A percentile compares a stretch with the other conserved stretches of the same genome.
phyloP scores from a whole-genome alignment of 495 filamentous ascomycete species.

The Aspergillus panamensis region DNA sequence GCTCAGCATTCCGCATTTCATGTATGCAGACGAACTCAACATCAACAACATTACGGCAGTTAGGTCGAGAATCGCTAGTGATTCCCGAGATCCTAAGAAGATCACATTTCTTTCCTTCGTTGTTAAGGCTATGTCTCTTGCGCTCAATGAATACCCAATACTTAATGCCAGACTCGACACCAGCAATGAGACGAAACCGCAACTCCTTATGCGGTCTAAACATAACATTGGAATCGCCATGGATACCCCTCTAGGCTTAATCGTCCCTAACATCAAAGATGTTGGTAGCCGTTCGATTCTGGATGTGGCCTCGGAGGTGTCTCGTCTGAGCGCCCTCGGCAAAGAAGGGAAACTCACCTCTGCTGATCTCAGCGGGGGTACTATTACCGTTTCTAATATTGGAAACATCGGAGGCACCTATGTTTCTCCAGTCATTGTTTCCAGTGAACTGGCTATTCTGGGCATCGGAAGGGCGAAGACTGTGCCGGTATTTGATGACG shows the following conservation, averaged over 20 bases:
- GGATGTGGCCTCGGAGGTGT: constrained; percentile 72
- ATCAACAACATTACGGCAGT: constrained; percentile 67
- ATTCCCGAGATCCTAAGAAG: constrained; percentile 51
- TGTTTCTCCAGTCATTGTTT: constrained; percentile 84
- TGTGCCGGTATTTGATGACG: constrained; percentile 68
- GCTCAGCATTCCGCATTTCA: constrained; percentile 85
- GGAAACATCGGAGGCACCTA: constrained; percentile 95
- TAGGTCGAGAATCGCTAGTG: constrained; percentile 55
- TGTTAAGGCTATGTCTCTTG: constrained; percentile 87
- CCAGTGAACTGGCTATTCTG: constrained; percentile 85
- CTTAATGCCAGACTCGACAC: constrained; percentile 82
- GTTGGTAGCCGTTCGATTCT: constrained; percentile 70
- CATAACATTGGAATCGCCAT: constrained; percentile 97
- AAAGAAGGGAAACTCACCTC: constrained; percentile 68
- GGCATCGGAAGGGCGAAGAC: constrained; percentile 77
- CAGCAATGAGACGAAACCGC: constrained; percentile 55
- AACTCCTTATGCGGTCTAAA: constrained; percentile 68
- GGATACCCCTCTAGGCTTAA: constrained; percentile 83
- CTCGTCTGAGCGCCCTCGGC: constrained; percentile 68
- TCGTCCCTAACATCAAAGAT: constrained; percentile 93
- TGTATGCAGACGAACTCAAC: constrained; percentile 84
- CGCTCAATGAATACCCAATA: constrained; percentile 74
- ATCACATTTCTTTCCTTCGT: constrained; percentile 91
- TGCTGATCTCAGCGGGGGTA: constrained; percentile 77
- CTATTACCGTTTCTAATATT: constrained; percentile 95